Percentiles rank a stretch among this genome's conserved stretches.
phyloP scores from a whole-genome alignment of 371 early-diverging fungal species.

The Smittium mucronatum region DNA sequence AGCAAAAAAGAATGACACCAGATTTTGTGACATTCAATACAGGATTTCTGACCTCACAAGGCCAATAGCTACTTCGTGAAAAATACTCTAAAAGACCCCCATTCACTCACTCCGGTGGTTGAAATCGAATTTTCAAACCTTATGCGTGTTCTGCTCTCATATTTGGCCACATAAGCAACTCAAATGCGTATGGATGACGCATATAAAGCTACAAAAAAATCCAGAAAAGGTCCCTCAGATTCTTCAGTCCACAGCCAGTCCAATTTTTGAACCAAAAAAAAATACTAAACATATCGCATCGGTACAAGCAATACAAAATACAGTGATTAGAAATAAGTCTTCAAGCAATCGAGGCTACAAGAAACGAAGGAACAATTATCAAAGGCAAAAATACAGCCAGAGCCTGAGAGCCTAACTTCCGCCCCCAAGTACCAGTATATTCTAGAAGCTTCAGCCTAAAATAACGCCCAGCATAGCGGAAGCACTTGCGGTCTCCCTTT shows the following conservation, averaged over 20 bases:
- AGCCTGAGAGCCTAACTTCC: neutral
- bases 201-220: neutral
- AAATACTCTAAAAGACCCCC: neutral
- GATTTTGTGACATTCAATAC: neutral
- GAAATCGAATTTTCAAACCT: neutral
- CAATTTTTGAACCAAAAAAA: neutral
- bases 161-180: neutral
- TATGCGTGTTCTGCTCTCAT: neutral
- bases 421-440: neutral
- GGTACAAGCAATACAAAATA: neutral
- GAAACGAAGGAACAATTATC: neutral
- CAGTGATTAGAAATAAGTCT: neutral
- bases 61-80: neutral
- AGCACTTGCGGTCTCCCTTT: neutral
- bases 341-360: neutral
- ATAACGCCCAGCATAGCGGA: neutral
- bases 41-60: neutral
- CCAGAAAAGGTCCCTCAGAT: neutral
- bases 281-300: neutral
- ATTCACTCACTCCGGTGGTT: neutral
- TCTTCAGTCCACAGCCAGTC: neutral
- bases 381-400: neutral
- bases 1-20: neutral
- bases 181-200: neutral
- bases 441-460: neutral